Conservation (phyloP, 2,329 filamentous ascomycete species). For the Fusarium keratoplasticum region DNA sequence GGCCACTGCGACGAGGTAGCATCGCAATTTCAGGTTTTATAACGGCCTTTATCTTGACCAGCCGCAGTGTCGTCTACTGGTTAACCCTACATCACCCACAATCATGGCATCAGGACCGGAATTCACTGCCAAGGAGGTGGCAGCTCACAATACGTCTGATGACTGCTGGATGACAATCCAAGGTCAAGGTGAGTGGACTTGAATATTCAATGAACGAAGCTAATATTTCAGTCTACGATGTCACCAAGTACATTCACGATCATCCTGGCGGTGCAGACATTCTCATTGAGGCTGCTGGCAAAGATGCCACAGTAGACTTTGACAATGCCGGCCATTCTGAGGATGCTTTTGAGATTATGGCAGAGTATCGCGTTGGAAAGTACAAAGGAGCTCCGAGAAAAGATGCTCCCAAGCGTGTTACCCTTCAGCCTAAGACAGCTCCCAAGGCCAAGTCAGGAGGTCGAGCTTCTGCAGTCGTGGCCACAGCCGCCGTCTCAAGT, state of each 20-base stretch:
- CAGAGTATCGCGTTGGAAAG: constrained; percentile 51
- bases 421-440: constrained; percentile 9
- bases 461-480: constrained; percentile 7
- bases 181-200: constrained; percentile 59
- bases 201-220: not conserved
- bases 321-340: constrained; percentile 88
- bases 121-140: constrained; percentile 56
- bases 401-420: constrained; percentile 25
- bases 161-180: constrained; percentile 68
- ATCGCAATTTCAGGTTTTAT: constrained; percentile 13
- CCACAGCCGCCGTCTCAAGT: constrained; percentile 22
- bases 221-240: constrained; percentile 63
- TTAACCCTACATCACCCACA: not conserved
- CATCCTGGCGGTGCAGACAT: constrained; percentile 82
- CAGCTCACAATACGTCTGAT: constrained; percentile 58
- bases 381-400: constrained; percentile 46
- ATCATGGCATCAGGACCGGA: constrained; percentile 28
- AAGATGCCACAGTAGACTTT: constrained; percentile 82
- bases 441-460: constrained; percentile 28
- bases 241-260: constrained; percentile 67
- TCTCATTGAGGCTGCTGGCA: constrained; percentile 80
- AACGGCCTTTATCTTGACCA: constrained; percentile 8
- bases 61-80: not conserved
- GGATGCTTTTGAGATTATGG: constrained; percentile 59
- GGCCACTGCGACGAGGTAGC: constrained; percentile 6